These are phyloP conservation scores for Quercus dentata DNA, from an alignment of 306 rosid genomes.

Conservation along the genomic window DNA sequence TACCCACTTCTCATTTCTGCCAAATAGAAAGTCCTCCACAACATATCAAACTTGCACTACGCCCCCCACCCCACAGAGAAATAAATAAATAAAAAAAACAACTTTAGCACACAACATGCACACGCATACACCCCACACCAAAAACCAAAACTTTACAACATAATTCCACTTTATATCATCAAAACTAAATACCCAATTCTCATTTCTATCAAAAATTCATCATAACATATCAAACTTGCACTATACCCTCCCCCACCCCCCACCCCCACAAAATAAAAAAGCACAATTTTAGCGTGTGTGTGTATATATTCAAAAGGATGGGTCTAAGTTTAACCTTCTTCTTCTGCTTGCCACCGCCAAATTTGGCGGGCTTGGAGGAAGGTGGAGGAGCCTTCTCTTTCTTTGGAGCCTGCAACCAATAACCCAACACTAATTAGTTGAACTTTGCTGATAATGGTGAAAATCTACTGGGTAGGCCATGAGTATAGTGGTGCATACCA, in stretches of 20 bases:
- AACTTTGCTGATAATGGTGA: neutral
- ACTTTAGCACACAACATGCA: too few species aligned
- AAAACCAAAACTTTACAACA: too few species aligned
- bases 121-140: too few species aligned
- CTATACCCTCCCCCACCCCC: neutral
- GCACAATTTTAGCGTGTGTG: neutral
- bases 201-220: too few species aligned
- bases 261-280: neutral
- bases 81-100: neutral
- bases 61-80: too few species aligned
- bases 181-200: neutral
- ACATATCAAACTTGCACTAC: too few species aligned
- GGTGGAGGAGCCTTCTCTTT: constrained; percentile 72
- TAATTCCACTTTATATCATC: too few species aligned
- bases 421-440: neutral
- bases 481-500: constrained; percentile 15
- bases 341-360: constrained; percentile 77
- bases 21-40: too few species aligned
- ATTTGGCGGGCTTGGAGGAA: constrained; percentile 67
- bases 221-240: neutral
- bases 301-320: neutral
- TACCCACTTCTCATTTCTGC: too few species aligned
- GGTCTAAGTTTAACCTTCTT: constrained; percentile 41
- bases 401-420: constrained; percentile 53
- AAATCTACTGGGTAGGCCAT: neutral